Base-by-base conservation (phyloP, 495 filamentous ascomycete species). In the Trichoderma erinaceum region DNA sequence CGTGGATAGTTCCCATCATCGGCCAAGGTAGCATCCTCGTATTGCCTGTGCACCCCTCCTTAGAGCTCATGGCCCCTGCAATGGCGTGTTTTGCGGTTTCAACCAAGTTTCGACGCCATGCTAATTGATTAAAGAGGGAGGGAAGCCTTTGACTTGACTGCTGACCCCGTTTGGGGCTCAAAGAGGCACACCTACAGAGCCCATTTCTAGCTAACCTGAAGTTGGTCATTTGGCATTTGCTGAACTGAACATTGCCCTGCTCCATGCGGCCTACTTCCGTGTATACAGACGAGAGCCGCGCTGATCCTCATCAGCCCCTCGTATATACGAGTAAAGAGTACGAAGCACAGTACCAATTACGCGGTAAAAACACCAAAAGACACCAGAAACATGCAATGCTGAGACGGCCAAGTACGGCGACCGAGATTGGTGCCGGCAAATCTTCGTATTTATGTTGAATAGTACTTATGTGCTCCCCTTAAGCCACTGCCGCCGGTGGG, bases 291-390 rank as follows among this genome's bases (percentile, higher is more conserved):
- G 25, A 32, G 16, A 18, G 25, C 56, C 10, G 56, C n/a, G 56
- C 56, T 61, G 56, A 61, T 61, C 56, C 13, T 61, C 56, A 61
- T 32, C 56, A 61, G 25, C 27, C 12, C 56, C 27, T 61, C 27
- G 56, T 61, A 61, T 61, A 61, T 61, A 61, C 56, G 56, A 32
- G 35, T 38, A 7, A 29, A 29, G 35, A 61, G 56, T 52, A 52
- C 48, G 25, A 32, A 21, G 21, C 21, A 52, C 48, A 52, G 48
- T 52, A 23, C 10, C 48, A 52, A 46, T 46, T 56, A 56, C 50
- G 25, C 50, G 1, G 4, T 56, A n/a, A 5, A 5, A n/a, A 11
- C 50, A 21, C 50, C 10, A 25, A 46, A 25, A 13, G 44, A 56
- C 21, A 25, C n/a, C 21, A 21, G 50, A 56, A n/a, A 23, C 43